phyloP scores from a whole-genome alignment of 305 asterid genomes.

The Fraxinus nigra region DNA sequence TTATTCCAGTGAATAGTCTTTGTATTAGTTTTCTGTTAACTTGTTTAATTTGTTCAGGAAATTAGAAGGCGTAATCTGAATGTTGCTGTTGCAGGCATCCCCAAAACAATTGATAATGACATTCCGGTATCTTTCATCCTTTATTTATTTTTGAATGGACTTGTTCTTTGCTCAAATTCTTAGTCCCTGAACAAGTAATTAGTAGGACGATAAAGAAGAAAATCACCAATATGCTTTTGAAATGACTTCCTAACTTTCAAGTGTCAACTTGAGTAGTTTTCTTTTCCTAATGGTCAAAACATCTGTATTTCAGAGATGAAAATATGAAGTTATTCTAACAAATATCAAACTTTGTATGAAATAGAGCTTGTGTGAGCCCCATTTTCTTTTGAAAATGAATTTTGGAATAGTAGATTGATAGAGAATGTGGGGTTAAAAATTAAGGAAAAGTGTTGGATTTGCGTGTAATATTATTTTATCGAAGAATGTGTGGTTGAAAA shows the following conservation, averaged over 20 bases:
- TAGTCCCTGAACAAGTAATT: conserved; percentile 16
- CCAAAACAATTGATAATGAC: conserved; percentile 94
- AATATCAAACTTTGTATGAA: background rate
- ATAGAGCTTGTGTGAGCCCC: background rate
- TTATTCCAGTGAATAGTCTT: background rate
- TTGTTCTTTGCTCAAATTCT: conserved; percentile 2
- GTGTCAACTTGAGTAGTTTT: conserved; percentile 6
- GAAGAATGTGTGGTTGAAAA: background rate
- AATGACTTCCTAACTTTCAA: background rate
- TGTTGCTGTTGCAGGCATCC: conserved; percentile 83
- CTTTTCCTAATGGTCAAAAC: background rate
- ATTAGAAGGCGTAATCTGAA: conserved; percentile 73
- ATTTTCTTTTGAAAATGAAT: background rate
- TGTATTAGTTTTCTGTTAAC: background rate
- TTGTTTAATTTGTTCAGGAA: conserved; percentile 52
- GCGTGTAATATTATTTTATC: too few species aligned
- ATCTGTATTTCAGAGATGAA: conserved; percentile 14
- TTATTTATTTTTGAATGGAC: conserved; percentile 10
- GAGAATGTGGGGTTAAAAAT: too few species aligned
- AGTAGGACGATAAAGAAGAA: conserved; percentile 12
- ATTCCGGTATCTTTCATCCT: conserved; percentile 60
- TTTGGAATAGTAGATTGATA: background rate
- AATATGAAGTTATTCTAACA: background rate
- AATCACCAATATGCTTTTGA: conserved; percentile 12
- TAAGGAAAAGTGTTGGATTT: too few species aligned